Evolutionary conservation across 2,329 filamentous ascomycete species (phyloP), one percentile per base, ranked within the genome.

Genomic region (Lojkania enalia): DNA sequence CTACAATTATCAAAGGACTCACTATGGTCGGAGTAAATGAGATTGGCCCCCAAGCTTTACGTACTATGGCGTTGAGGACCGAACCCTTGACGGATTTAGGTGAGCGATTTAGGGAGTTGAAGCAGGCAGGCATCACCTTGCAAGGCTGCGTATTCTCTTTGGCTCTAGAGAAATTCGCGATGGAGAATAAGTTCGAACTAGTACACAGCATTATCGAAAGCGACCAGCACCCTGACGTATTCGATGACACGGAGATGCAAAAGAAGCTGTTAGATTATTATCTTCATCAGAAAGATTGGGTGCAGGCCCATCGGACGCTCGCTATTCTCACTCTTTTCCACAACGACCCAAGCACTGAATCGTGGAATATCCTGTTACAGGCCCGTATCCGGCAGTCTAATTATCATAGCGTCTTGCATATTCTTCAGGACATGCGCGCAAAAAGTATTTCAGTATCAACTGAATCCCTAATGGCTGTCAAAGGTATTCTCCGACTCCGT

Each of bases 31-130:
- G 87, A 2, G 74, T 95, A 4, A 76, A 82, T 36, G 74, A 77
- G 25, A 85, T 96, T 50, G 90, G 90, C 0, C 86, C 90, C 0
- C 72, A 86, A 14, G 87, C 89, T 3, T 66, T 96, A 15, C 86
- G 90, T 52, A 85, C 91, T 35, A 82, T 96, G 66, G 88, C 85
- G 3, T 67, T 86, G 9, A 79, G 88, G 58, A 81, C 87, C 40
- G 66, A 73, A 1, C 77, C 78, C 7, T 66, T 82, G 0, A 71
- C 77, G 21, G 78, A 76, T 5, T 73, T 94, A n/a, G 60, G 75
- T 18, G 64, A 72, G 1, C 81, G 82, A 21, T 77, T 95, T 19
- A 65, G 76, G 19, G 77, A 82, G 42, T 74, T 96, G 2, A 74
- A 79, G 48, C 71, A 76, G 39, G 73, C 81, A 4, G 83, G 82